Evolutionary conservation across 1,139 yeast genomes (phyloP), one percentile per base, ranked within the genome.

Genomic region (Kodamaea anthophila): DNA sequence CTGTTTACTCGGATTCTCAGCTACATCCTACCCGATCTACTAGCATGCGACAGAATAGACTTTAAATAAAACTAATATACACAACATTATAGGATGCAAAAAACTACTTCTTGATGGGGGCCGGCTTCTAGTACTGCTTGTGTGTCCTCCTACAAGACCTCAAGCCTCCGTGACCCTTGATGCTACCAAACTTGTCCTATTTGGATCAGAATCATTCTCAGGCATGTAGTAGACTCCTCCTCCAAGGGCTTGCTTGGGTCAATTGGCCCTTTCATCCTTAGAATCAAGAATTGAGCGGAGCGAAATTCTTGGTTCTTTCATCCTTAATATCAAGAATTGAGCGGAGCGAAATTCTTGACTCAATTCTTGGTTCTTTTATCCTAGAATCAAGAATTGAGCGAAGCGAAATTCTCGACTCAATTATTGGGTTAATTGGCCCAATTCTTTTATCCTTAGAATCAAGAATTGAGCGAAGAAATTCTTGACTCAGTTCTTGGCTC

Each of bases 71-170:
- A 30, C 33, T 32, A 37, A 23, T 37, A 29, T 37, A 37, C 35
- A 35, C 23, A 24, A 28, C 26, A 31, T 25, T 23, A 13, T 16
- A 16, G 9, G 9, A 29, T 15, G 19, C 19, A 21, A 29, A 26
- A 26, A 13, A 23, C 38, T 46, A 53, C 37, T 60, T 60, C 50
- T 65, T 66, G 31, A 59, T 62, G 14, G 71, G 66, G 3, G 71
- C 70, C 12, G 93, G 93, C 46, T 74, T 80, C 53, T 76, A 82
- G 50, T 82, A 82, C 51, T 91, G 97, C 57, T 91, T 91, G 59
- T 88, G 97, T 2, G 86, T 84, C 59, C 81, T 85, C 61, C 98
- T 75, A 57, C 97, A 91, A 25, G 85, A 75, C 53, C 98, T 73
- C 43, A 91, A 66, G 2, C 86, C 85, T 22, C 82, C 74, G 23